Evolutionary conservation across 116 monocot species (phyloP), one percentile per base, ranked within the genome.

Genomic region (Iris pallida): DNA sequence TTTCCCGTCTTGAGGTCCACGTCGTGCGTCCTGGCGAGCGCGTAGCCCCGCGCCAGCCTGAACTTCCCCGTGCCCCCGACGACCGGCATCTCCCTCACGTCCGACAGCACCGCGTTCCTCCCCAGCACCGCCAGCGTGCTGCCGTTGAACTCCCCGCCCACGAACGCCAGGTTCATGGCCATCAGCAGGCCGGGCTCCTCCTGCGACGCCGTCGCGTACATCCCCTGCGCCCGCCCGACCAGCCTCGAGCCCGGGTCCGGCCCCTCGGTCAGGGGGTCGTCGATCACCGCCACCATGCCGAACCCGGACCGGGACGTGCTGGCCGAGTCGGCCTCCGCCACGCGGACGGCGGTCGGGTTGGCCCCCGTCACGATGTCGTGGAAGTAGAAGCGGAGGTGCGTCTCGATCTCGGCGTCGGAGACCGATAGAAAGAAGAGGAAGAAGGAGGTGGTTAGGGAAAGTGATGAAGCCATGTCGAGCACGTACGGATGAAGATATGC

Each of bases 81-180:
- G 12, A 57, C 3, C 3, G 57, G 57, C 57, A 57, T n/a, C 57
- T 57, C 57, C 57, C 57, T 57, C 57, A 15, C 57, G 12, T 57
- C 17, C 16, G 7, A 6, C 13, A 6, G 3, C 13, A 57, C 14
- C 1, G 13, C 16, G 16, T 57, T 57, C 57, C 57, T 57, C 16
- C 16, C 57, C 3, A 57, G 57, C 13, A 57, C 16, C 4, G 57
- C 6, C 6, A 57, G 2, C 57, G 57, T 16, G 57, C 57, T 57
- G 57, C 57, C 57, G 0, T n/a, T 14, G 4, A 5, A 57, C 0
- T n/a, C 16, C 16, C 57, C 57, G n/a, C 17, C 57, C 16, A 7
- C 16, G 16, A 57, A 57, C 13, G 1, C 13, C 13, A 57, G 20
- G 59, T 19, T 59, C 30, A 20, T 59, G 9, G 11, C 6, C 18